Conservation (phyloP, 768 basidiomycete genomes). For the Fomitopsis pulvina region DNA sequence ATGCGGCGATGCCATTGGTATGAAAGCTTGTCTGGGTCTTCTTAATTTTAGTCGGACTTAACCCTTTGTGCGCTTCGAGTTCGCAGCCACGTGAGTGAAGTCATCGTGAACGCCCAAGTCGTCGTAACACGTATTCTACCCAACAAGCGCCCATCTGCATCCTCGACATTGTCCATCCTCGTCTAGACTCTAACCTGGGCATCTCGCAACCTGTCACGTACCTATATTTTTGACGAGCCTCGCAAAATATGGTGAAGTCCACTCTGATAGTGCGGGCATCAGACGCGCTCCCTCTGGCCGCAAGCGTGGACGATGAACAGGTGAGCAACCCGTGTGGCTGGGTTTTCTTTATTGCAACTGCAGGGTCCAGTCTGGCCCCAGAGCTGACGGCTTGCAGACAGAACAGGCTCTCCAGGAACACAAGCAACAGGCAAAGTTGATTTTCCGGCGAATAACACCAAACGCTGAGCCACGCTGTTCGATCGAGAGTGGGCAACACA, state of each 20-base stretch:
- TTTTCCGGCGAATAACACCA: constrained; percentile 89
- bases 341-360: background rate
- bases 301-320: constrained; percentile 96
- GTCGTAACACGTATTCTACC: too few relatives aligned
- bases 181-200: too few relatives aligned
- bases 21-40: too few relatives aligned
- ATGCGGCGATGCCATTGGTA: too few relatives aligned
- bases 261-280: constrained; percentile 81
- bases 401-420: constrained; percentile 93
- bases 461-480: constrained; percentile 95
- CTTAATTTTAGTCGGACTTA: too few relatives aligned
- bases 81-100: too few relatives aligned
- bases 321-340: constrained; percentile 30
- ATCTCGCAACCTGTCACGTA: too few relatives aligned
- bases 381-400: constrained; percentile 47
- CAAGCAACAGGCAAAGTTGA: constrained; percentile 96
- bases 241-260: constrained; percentile 65
- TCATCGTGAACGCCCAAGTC: too few relatives aligned
- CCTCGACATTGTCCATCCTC: too few relatives aligned
- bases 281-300: constrained; percentile 87
- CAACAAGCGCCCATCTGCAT: too few relatives aligned
- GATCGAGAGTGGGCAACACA: constrained; percentile 92
- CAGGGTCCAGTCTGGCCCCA: background rate
- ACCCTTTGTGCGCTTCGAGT: too few relatives aligned
- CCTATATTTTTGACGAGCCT: too few relatives aligned